These are phyloP conservation scores for Metarhizium guizhouense DNA, from an alignment of 2,329 filamentous ascomycete species.

Conservation along the genomic window DNA sequence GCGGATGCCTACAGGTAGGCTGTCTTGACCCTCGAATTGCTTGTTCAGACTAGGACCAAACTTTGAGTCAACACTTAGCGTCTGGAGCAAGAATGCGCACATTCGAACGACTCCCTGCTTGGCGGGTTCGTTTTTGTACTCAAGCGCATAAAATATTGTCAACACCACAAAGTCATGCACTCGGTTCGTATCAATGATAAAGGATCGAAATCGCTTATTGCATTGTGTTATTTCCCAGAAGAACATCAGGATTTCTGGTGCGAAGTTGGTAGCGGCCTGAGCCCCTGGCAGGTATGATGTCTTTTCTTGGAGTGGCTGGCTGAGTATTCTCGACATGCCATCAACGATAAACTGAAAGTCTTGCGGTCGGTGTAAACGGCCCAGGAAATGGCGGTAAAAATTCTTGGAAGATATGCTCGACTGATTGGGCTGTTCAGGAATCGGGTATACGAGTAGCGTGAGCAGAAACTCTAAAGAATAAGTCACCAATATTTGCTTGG, in stretches of 20 bases:
- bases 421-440: conserved; percentile 64
- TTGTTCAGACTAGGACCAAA: conserved; percentile 90
- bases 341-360: conserved; percentile 97
- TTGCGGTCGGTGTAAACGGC: conserved; percentile 81
- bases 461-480: conserved; percentile 90
- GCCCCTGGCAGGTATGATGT: conserved; percentile 80
- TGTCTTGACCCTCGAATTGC: conserved; percentile 79
- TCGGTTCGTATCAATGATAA: conserved; percentile 91
- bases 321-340: conserved; percentile 84
- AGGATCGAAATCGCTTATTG: conserved; percentile 93
- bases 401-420: conserved; percentile 63
- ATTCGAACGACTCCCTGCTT: conserved; percentile 91
- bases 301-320: conserved; percentile 85
- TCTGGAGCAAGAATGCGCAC: conserved; percentile 96
- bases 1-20: conserved; percentile 70
- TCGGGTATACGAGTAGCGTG: conserved; percentile 74
- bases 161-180: conserved; percentile 89
- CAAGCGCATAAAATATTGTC: conserved; percentile 84
- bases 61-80: conserved; percentile 82
- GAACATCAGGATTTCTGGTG: conserved; percentile 90
- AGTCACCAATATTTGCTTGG: conserved; percentile 82
- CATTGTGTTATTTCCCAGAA: conserved; percentile 97
- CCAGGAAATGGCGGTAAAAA: conserved; percentile 86
- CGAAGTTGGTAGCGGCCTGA: conserved; percentile 73
- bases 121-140: conserved; percentile 75